Evolutionary conservation across 2,329 filamentous ascomycete species (phyloP).

Genomic region (Hypomyces perniciosus): DNA sequence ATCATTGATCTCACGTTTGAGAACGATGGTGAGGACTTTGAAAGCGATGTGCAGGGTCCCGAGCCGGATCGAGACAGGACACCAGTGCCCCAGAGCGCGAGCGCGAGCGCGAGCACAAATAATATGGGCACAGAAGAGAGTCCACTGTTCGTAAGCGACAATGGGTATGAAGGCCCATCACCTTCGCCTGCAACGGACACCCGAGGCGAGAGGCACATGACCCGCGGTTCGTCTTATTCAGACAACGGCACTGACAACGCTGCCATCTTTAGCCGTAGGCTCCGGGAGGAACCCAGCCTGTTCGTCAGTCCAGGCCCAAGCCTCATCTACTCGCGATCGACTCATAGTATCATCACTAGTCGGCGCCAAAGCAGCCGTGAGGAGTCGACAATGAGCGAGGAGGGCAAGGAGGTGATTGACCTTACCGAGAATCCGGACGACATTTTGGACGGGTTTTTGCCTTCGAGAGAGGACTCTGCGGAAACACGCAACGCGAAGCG

Average conservation of each 20-base stretch:
- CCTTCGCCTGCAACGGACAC: not conserved
- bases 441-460: not conserved
- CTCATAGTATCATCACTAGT: not conserved
- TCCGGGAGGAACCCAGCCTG: not conserved
- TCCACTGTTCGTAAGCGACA: constrained; percentile 4
- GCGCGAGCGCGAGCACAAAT: not conserved
- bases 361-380: not conserved
- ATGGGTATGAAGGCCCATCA: not conserved
- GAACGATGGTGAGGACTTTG: not conserved
- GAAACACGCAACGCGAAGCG: not conserved
- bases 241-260: not conserved
- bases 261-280: not conserved
- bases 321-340: not conserved
- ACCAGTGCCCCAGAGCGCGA: not conserved
- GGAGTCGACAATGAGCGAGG: not conserved
- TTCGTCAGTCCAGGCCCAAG: not conserved
- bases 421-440: constrained; percentile 1
- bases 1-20: constrained; percentile 9
- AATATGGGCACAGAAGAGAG: not conserved
- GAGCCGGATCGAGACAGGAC: not conserved
- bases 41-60: not conserved
- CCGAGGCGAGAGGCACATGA: not conserved
- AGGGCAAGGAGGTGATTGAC: not conserved
- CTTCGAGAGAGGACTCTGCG: not conserved
- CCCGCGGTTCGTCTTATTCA: not conserved